phyloP scores from a whole-genome alignment of 768 basidiomycete genomes.

The Dacryopinax spathularia region DNA sequence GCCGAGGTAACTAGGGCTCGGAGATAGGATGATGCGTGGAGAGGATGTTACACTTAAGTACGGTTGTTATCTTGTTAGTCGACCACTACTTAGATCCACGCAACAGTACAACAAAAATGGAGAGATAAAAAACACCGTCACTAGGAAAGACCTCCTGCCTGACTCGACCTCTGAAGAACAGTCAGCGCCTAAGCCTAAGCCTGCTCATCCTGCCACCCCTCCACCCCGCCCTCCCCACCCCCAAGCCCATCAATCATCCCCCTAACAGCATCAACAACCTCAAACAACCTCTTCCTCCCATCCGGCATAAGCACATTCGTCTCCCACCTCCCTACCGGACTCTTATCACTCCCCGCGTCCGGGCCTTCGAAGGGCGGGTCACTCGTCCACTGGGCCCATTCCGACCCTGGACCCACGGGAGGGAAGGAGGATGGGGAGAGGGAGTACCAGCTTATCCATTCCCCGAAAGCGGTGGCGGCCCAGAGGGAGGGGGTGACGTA shows the following conservation, averaged over 20 bases:
- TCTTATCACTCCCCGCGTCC: background rate
- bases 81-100: no score
- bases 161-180: no score
- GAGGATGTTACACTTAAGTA: no score
- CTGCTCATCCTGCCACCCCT: background rate
- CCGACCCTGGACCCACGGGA: background rate
- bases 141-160: no score
- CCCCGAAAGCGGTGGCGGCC: background rate
- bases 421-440: background rate
- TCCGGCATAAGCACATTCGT: conserved; percentile 2
- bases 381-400: background rate
- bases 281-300: conserved; percentile 2
- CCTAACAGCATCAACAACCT: background rate
- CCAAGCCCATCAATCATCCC: background rate
- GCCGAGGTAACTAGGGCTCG: no score
- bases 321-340: background rate
- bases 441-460: background rate
- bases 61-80: no score
- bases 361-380: background rate
- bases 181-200: background rate
- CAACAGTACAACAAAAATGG: no score
- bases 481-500: background rate
- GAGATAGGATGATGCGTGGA: no score
- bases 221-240: background rate
- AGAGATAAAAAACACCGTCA: no score